phyloP scores from a whole-genome alignment of 345 rosid species.

The Gossypium turneri region DNA sequence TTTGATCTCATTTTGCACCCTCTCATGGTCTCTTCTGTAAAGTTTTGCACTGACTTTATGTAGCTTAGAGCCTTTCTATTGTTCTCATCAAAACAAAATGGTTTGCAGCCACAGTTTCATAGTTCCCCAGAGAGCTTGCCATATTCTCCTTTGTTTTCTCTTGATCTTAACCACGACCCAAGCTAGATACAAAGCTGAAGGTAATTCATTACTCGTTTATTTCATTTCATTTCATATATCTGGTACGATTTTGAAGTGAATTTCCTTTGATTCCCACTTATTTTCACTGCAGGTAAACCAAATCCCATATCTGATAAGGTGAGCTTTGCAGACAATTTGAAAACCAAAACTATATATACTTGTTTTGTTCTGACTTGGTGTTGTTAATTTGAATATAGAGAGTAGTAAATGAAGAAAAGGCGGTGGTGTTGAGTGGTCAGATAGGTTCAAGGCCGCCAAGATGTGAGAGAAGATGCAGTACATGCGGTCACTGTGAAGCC shows the following conservation, averaged over 20 bases:
- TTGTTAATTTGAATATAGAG: constrained; percentile 22
- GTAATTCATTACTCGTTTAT: constrained; percentile 16
- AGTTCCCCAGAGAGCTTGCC: constrained; percentile 15
- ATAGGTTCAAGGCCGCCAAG: constrained; percentile 92
- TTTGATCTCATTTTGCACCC: no score
- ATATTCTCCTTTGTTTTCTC: constrained; percentile 36
- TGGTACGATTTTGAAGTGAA: background rate
- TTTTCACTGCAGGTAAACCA: constrained; percentile 53
- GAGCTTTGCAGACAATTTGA: background rate
- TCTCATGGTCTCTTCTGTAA: no score
- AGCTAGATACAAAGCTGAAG: constrained; percentile 44
- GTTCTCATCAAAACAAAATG: constrained; percentile 25
- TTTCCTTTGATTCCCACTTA: background rate
- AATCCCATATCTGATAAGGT: constrained; percentile 44
- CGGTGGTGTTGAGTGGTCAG: constrained; percentile 39
- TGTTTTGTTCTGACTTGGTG: background rate
- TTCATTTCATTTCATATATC: background rate
- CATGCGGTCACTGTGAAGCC: constrained; percentile 79
- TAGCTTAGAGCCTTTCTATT: background rate
- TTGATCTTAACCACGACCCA: constrained; percentile 49
- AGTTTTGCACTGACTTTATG: no score
- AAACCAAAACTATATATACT: background rate
- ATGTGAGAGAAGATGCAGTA: constrained; percentile 70
- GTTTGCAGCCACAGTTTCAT: constrained; percentile 14
- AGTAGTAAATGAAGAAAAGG: constrained; percentile 33